phyloP scores from a whole-genome alignment of 1,139 yeast genomes.

The Magnusiomyces magnusii region DNA sequence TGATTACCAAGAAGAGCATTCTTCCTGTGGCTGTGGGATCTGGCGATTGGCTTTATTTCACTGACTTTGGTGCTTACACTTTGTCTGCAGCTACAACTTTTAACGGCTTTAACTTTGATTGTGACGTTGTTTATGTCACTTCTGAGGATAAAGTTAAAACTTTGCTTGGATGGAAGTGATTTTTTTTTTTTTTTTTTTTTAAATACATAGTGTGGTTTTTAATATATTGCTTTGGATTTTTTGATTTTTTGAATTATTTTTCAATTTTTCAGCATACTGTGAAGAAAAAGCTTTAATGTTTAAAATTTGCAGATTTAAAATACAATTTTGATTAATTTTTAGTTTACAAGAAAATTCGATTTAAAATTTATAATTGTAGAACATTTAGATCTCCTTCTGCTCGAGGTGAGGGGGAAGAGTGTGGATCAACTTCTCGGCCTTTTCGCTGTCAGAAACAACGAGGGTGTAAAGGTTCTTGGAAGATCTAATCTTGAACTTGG shows the following conservation, averaged over 20 bases:
- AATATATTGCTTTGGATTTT: neutral
- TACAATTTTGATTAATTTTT: too few species aligned
- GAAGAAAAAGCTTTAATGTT: too few species aligned
- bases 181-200: conserved; percentile 1
- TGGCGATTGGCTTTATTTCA: conserved; percentile 92
- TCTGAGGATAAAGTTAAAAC: conserved; percentile 33
- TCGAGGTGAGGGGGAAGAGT: conserved; percentile 94
- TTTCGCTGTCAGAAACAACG: conserved; percentile 91
- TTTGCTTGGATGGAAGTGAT: conserved; percentile 6
- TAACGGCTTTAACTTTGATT: conserved; percentile 66
- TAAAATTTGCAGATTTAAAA: too few species aligned
- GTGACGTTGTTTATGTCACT: conserved; percentile 55
- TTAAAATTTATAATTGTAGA: too few species aligned
- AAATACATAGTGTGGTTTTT: neutral
- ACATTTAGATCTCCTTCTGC: conserved; percentile 41
- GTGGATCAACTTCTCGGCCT: conserved; percentile 98
- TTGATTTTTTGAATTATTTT: conserved; percentile 5
- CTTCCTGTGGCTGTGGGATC: conserved; percentile 57
- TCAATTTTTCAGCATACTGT: neutral
- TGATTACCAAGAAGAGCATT: conserved; percentile 49
- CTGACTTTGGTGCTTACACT: conserved; percentile 89
- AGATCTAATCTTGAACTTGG: conserved; percentile 99
- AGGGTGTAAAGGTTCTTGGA: conserved; percentile 91
- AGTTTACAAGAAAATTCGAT: too few species aligned
- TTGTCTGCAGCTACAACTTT: conserved; percentile 82